Evolutionary conservation across 2,329 filamentous ascomycete species (phyloP), one percentile per base, ranked within the genome.

Genomic region (Pseudogymnoascus sp.): DNA sequence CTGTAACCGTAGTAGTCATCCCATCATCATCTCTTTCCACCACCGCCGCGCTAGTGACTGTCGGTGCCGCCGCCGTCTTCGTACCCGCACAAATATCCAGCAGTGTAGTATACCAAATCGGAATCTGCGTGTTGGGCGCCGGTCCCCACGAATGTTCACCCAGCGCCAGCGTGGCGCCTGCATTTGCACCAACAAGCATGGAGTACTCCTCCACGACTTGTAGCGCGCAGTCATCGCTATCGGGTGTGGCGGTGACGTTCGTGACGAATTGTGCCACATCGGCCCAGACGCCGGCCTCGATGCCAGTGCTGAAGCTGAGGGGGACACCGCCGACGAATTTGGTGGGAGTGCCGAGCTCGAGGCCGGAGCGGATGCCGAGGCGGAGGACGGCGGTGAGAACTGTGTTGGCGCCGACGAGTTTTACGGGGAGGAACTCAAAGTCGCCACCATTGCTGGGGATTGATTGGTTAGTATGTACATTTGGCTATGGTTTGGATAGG

Each of bases 381-480:
- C 80, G 78, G 0, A 86, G 74, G 0, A 78, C 70, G 0, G 80
- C 82, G 0, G 74, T 77, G 9, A 85, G 71, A 0, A 78, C 68
- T 0, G 76, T 76, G 62, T 75, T 77, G n/a, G 75, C 76, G 31
- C 74, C 77, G 64, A 77, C 71, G 33, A 85, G 72, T 0, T 75
- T 80, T 3, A 85, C 79, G 0, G 83, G 83, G 1, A 86, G 76
- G 63, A 84, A 84, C 63, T 84, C 81, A 64, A 84, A 85, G 13
- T 77, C 70, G 0, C 79, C 83, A 5, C 81, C 81, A 3, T 80
- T 78, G 50, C 81, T 83, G 63, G 40, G 60, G 9, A 62, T 13
- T 50, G 23, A 13, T 17, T 4, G 26, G 50, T 56, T 56, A 56
- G 50, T 23, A 61, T 44, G 3, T 26, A 59, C 3, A 26, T 21